Conservation (phyloP, 2,329 filamentous ascomycete species). For the Xylariales sp. region DNA sequence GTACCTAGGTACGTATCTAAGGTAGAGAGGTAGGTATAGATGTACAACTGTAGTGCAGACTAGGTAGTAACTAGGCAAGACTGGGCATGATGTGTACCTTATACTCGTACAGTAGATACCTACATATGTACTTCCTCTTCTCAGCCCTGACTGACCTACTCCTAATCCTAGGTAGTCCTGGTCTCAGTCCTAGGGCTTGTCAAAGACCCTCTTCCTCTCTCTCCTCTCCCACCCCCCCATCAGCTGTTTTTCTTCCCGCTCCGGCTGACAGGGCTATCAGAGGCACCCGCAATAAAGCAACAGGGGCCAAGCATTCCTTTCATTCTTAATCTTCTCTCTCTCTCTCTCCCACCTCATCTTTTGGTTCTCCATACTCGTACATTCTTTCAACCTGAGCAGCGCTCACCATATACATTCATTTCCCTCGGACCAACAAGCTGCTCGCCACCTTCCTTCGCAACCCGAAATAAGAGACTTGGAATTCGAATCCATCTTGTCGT, state of each 20-base stretch:
- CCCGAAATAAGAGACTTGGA: constrained; percentile 26
- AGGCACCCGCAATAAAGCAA: constrained; percentile 39
- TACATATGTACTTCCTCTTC: background rate
- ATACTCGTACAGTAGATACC: too few relatives aligned
- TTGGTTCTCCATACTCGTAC: constrained; percentile 38
- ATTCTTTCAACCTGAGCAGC: constrained; percentile 51
- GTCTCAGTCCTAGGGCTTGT: constrained; percentile 28
- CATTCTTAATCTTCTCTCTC: constrained; percentile 25
- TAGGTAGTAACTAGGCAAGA: too few relatives aligned
- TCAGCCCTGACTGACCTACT: background rate
- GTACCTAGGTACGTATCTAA: too few relatives aligned
- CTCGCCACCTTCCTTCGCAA: constrained; percentile 48
- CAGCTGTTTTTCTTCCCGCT: constrained; percentile 11
- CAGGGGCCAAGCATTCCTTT: constrained; percentile 24
- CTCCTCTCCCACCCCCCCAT: background rate
- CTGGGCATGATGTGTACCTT: too few relatives aligned
- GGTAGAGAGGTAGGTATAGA: too few relatives aligned
- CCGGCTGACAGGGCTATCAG: constrained; percentile 1
- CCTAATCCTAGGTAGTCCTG: constrained; percentile 8
- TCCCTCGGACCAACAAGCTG: constrained; percentile 36
- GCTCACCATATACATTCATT: constrained; percentile 53
- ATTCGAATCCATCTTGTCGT: constrained; percentile 13
- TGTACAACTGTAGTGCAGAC: too few relatives aligned
- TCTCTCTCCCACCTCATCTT: constrained; percentile 31
- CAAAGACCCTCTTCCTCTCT: background rate